A percentile compares a stretch with the other conserved stretches of the same genome.
These are phyloP conservation scores for Termitomyces bulborhizus DNA, from an alignment of 768 basidiomycete genomes.

Conservation along the genomic window DNA sequence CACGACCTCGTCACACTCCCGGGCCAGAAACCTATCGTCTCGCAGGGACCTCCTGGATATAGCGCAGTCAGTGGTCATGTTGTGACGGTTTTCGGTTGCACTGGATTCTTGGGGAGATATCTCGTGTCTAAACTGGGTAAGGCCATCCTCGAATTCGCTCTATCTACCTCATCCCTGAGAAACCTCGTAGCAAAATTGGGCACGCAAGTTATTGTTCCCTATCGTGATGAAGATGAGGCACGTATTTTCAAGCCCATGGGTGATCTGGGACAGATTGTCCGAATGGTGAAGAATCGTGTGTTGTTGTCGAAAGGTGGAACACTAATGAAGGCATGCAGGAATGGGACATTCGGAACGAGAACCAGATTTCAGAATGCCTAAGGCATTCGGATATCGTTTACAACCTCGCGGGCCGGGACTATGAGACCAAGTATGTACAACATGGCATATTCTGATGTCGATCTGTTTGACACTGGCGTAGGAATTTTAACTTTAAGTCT, in stretches of 20 bases:
- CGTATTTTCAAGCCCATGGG: constrained; percentile 89
- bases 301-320: background rate
- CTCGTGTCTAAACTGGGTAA: constrained; percentile 89
- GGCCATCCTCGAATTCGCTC: constrained; percentile 15
- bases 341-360: constrained; percentile 90
- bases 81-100: constrained; percentile 95
- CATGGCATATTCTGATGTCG: constrained; percentile 1
- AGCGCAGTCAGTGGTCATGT: constrained; percentile 86
- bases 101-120: constrained; percentile 93
- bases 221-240: constrained; percentile 91
- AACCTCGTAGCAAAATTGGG: constrained; percentile 68
- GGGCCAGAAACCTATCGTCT: constrained; percentile 58
- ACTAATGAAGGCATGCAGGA: constrained; percentile 48
- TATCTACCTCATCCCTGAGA: constrained; percentile 2
- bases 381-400: constrained; percentile 95
- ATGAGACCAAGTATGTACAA: constrained; percentile 80
- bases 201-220: constrained; percentile 91
- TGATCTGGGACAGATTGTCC: constrained; percentile 93
- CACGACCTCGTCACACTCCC: constrained; percentile 67
- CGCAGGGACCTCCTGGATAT: constrained; percentile 75
- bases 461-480: constrained; percentile 24
- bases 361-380: constrained; percentile 89
- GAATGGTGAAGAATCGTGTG: constrained; percentile 56
- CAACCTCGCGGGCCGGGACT: constrained; percentile 92
- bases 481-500: constrained; percentile 82